Percentiles rank a stretch among this genome's conserved stretches.
Conservation (phyloP, 2,329 filamentous ascomycete species). For the Helotiales sp. region DNA sequence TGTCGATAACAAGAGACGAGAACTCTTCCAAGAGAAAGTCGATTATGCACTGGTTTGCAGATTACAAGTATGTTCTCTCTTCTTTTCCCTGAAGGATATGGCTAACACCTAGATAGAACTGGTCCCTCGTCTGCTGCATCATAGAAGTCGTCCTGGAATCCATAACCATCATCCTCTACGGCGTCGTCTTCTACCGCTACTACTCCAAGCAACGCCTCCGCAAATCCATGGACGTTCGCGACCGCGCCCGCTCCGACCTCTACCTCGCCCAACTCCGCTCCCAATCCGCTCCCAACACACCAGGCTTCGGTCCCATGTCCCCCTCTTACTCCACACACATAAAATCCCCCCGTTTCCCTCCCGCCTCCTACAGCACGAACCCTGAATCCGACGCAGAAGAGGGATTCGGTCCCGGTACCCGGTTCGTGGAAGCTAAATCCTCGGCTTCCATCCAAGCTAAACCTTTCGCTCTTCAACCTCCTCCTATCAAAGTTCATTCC, state of each 20-base stretch:
- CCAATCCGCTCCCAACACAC: slow-evolving; percentile 93
- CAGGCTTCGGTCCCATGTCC: slow-evolving; percentile 75
- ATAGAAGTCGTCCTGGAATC: slow-evolving; percentile 94
- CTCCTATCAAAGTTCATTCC: slow-evolving; percentile 74
- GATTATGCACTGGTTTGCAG: slow-evolving; percentile 90
- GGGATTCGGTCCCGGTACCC: slow-evolving; percentile 40
- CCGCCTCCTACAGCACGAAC: slow-evolving; percentile 53
- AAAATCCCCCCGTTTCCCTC: slow-evolving; percentile 57
- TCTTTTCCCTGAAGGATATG: background rate
- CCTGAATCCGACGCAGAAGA: slow-evolving; percentile 50
- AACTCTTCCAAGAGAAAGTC: slow-evolving; percentile 78
- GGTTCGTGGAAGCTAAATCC: slow-evolving; percentile 63
- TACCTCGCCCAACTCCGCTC: slow-evolving; percentile 84
- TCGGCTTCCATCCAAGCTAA: slow-evolving; percentile 56
- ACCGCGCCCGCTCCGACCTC: slow-evolving; percentile 90
- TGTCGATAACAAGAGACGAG: slow-evolving; percentile 77
- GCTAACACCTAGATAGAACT: slow-evolving; percentile 61
- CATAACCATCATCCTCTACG: slow-evolving; percentile 90
- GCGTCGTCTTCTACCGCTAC: slow-evolving; percentile 93
- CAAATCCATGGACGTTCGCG: slow-evolving; percentile 95
- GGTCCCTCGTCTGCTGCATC: slow-evolving; percentile 93
- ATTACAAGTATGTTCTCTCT: slow-evolving; percentile 61
- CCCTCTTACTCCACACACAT: slow-evolving; percentile 47
- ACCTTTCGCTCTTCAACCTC: slow-evolving; percentile 84
- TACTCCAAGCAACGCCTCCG: slow-evolving; percentile 93